These are phyloP conservation scores for Oropetium thomaeum DNA, from an alignment of 176 grass and related monocot genomes.

Conservation along the genomic window DNA sequence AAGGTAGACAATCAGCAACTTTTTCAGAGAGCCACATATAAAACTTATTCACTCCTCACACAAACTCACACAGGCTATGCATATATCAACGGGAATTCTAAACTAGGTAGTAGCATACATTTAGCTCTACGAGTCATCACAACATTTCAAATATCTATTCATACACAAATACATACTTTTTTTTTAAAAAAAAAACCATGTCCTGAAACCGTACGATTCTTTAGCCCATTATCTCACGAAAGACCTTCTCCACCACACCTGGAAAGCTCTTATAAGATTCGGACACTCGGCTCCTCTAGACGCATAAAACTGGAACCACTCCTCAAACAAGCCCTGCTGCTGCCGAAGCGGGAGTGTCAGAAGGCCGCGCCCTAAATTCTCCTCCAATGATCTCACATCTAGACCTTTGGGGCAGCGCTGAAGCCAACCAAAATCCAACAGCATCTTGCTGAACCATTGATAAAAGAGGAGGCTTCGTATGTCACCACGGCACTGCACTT, in stretches of 20 bases:
- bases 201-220: not conserved
- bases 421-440: conserved; percentile 81
- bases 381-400: conserved; percentile 76
- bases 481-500: conserved; percentile 54
- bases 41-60: conserved; percentile 19
- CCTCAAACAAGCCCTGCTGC: conserved; percentile 74
- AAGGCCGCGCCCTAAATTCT: conserved; percentile 61
- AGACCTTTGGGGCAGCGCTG: conserved; percentile 79
- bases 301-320: conserved; percentile 66
- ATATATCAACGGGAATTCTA: conserved; percentile 18
- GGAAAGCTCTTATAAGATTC: conserved; percentile 73
- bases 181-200: not conserved
- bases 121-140: conserved; percentile 25
- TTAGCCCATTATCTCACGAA: conserved; percentile 49
- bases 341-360: conserved; percentile 71
- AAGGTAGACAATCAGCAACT: no score
- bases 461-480: conserved; percentile 44
- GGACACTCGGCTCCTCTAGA: conserved; percentile 52
- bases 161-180: conserved; percentile 18
- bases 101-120: conserved; percentile 29
- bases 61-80: conserved; percentile 29
- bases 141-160: conserved; percentile 26
- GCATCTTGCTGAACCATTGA: conserved; percentile 55
- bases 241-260: conserved; percentile 85
- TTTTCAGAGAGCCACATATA: not conserved